Evolutionary conservation across 495 filamentous ascomycete species (phyloP).

Genomic region (Aspergillus affinis): DNA sequence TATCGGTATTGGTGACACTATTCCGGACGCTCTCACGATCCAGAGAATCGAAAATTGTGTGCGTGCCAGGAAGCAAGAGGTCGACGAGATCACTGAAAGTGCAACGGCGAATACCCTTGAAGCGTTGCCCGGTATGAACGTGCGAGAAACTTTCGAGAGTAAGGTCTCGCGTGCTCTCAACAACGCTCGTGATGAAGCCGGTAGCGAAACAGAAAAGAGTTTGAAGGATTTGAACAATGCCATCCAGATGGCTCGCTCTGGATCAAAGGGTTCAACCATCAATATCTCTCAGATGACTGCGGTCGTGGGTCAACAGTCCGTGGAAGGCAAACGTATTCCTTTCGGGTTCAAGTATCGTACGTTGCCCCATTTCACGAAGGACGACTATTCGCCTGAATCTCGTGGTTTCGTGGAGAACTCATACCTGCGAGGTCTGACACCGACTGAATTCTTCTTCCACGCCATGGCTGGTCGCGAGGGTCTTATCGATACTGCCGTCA

Average conservation of each 20-base stretch:
- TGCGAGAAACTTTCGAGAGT: constrained; percentile 96
- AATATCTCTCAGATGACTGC: constrained; percentile 99
- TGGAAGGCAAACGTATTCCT: constrained; percentile 98
- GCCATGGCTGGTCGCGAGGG: constrained; percentile 99
- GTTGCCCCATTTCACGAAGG: constrained; percentile 96
- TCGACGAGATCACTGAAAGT: constrained; percentile 65
- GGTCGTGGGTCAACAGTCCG: constrained; percentile 93
- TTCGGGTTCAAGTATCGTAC: constrained; percentile 99
- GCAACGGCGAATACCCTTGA: constrained; percentile 87
- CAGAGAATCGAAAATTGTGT: constrained; percentile 79
- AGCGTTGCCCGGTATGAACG: constrained; percentile 91
- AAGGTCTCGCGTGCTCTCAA: constrained; percentile 92
- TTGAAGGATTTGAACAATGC: constrained; percentile 95
- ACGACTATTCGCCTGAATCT: constrained; percentile 96
- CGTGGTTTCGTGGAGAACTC: constrained; percentile 99
- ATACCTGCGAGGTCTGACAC: constrained; percentile 92
- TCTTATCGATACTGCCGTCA: constrained; percentile 99
- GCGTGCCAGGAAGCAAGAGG: constrained; percentile 73
- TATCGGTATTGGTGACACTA: constrained; percentile 98
- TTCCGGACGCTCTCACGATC: constrained; percentile 82
- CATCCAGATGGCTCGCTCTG: constrained; percentile 90
- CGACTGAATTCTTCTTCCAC: constrained; percentile 98
- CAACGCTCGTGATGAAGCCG: constrained; percentile 92
- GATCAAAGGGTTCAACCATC: constrained; percentile 96
- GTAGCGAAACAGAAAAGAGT: constrained; percentile 84